Percentiles rank a stretch among this genome's conserved stretches.
Evolutionary conservation across 352 stramenopile species (phyloP).

Genomic region (Phytophthora capsici): DNA sequence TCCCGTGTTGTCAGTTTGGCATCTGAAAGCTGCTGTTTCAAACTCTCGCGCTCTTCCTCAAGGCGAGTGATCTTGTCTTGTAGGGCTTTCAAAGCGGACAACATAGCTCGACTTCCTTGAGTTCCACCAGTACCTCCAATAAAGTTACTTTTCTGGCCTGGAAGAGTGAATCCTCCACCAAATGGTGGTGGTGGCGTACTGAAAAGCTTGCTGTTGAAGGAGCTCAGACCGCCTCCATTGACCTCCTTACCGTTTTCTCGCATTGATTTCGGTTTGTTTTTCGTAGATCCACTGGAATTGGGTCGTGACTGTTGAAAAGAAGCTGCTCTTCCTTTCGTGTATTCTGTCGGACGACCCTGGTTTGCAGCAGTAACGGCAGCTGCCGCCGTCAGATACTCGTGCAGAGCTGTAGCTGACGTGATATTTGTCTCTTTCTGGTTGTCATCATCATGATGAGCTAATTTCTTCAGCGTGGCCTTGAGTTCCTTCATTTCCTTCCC

Average conservation of each 20-base stretch:
- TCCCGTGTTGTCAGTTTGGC: slow-evolving; percentile 59
- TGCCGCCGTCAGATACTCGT: slow-evolving; percentile 41
- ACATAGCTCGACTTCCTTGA: slow-evolving; percentile 70
- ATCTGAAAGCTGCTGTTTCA: slow-evolving; percentile 69
- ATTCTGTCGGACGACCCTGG: slow-evolving; percentile 35
- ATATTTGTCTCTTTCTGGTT: slow-evolving; percentile 16
- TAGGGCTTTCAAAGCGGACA: slow-evolving; percentile 78
- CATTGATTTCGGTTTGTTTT: slow-evolving; percentile 29
- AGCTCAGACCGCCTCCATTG: slow-evolving; percentile 14
- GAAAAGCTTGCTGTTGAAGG: slow-evolving; percentile 45
- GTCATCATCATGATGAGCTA: slow-evolving; percentile 49
- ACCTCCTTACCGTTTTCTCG: slow-evolving; percentile 2
- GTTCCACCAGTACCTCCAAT: neutral
- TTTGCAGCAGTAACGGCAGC: slow-evolving; percentile 25
- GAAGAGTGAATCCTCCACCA: slow-evolving; percentile 12
- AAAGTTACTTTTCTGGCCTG: slow-evolving; percentile 15
- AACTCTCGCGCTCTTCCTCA: slow-evolving; percentile 65
- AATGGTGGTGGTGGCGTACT: slow-evolving; percentile 16
- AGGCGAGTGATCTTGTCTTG: slow-evolving; percentile 81
- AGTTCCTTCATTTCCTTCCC: slow-evolving; percentile 73
- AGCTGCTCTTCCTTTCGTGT: slow-evolving; percentile 18
- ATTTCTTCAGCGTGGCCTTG: slow-evolving; percentile 73
- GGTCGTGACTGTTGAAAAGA: slow-evolving; percentile 32
- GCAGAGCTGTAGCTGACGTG: slow-evolving; percentile 18
- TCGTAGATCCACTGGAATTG: slow-evolving; percentile 8